Conservation (phyloP, 2,329 filamentous ascomycete genomes). For the Emydomyces testavorans region DNA sequence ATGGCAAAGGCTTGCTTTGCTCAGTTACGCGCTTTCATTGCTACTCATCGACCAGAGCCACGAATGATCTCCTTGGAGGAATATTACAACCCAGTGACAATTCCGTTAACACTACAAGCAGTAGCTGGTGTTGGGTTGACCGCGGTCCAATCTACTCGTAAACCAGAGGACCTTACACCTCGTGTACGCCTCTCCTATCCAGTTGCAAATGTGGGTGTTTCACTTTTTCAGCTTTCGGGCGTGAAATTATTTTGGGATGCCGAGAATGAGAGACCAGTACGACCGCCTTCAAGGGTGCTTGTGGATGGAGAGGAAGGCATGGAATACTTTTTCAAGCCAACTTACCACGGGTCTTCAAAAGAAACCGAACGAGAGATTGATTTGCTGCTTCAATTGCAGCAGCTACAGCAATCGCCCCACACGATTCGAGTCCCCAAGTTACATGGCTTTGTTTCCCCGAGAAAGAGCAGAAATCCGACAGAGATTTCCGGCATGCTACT, state of each 20-base stretch:
- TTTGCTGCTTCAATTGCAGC: constrained; percentile 7
- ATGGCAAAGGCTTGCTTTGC: constrained; percentile 13
- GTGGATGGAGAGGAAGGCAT: neutral
- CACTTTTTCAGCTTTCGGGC: constrained; percentile 5
- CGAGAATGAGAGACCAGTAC: constrained; percentile 3
- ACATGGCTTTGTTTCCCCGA: constrained; percentile 9
- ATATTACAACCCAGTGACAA: constrained; percentile 11
- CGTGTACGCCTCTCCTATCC: constrained; percentile 3
- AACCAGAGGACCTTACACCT: constrained; percentile 11
- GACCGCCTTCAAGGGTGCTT: constrained; percentile 10
- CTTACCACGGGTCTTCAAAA: constrained; percentile 4
- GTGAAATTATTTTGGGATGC: constrained; percentile 12
- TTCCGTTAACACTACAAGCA: constrained; percentile 8
- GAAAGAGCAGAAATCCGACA: constrained; percentile 1
- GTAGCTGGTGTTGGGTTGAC: constrained; percentile 8
- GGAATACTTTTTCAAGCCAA: constrained; percentile 11
- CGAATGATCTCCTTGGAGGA: constrained; percentile 12
- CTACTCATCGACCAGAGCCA: constrained; percentile 10
- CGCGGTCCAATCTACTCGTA: constrained; percentile 4
- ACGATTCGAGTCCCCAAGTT: constrained; percentile 10
- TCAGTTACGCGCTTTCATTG: constrained; percentile 8
- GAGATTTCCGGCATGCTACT: constrained; percentile 12
- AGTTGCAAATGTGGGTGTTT: neutral
- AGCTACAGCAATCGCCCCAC: constrained; percentile 1
- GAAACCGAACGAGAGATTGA: constrained; percentile 11